Evolutionary conservation across 345 rosid species (phyloP).

Genomic region (Pugionium dolabratum): DNA sequence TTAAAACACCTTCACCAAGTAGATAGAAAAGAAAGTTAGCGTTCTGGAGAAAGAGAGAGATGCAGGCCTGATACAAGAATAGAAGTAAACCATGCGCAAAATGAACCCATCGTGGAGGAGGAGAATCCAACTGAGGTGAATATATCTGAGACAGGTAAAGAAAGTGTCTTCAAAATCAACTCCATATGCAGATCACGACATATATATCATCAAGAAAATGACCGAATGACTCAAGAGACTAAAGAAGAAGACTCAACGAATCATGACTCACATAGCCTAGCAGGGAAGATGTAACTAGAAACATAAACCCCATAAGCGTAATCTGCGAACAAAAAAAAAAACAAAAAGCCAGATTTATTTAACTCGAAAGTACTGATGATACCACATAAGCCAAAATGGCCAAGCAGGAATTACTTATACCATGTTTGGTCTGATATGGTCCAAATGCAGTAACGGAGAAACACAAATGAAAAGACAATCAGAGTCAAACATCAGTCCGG

Average conservation of each 20-base stretch:
- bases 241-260: slow-evolving; percentile 25
- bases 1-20: slow-evolving; percentile 5
- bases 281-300: slow-evolving; percentile 77
- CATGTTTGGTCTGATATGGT: slow-evolving; percentile 85
- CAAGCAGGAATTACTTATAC: slow-evolving; percentile 45
- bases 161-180: slow-evolving; percentile 16
- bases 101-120: slow-evolving; percentile 99
- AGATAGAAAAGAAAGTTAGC: neutral
- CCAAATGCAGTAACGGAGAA: slow-evolving; percentile 32
- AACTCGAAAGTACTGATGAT: neutral
- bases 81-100: slow-evolving; percentile 92
- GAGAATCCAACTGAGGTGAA: slow-evolving; percentile 66
- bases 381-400: neutral
- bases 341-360: neutral
- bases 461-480: slow-evolving; percentile 31
- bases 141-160: slow-evolving; percentile 35
- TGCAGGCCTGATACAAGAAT: slow-evolving; percentile 85
- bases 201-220: slow-evolving; percentile 3
- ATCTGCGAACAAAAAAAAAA: slow-evolving; percentile 58
- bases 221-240: slow-evolving; percentile 5
- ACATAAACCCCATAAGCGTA: slow-evolving; percentile 88
- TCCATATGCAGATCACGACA: neutral
- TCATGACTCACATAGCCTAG: slow-evolving; percentile 79
- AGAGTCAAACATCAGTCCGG: slow-evolving; percentile 25
- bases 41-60: slow-evolving; percentile 13